Base-by-base conservation (phyloP, 108 stramenopile species). In the Epithemia pelagica region DNA sequence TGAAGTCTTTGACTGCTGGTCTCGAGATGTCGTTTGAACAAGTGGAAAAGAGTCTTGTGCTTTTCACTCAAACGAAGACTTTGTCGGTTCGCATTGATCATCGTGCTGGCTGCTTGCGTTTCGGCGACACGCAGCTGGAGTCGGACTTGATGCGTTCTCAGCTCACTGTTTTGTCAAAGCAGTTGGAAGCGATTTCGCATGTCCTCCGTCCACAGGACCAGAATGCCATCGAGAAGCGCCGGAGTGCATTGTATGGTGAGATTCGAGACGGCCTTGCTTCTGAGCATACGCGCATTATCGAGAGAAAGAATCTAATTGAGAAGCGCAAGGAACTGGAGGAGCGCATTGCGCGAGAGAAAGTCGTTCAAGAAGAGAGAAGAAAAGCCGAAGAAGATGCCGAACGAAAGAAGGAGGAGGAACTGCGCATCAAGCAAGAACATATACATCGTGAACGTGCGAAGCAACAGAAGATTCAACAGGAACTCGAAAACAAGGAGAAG, bases 261-360 rank as follows among this genome's bases (percentile, higher is more conserved):
- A 77, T 92, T 56, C 78, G 89, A 29, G 83, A 80, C 28, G 68
- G 64, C 32, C 68, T 95, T 22, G 83, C 77, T 33, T 72, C 77
- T 24, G 96, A 98, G 61, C 87, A 96, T 74, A 75, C 72, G 30
- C 67, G 63, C 51, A 74, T 79, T 26, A 78, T 92, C 30, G 91
- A 90, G 67, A 84, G 96, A 28, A 94, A 96, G 79, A 72, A 78
- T 20, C 73, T 89, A 64, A 92, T 97, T 64, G 95, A 98, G 65
- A 83, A 86, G 54, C 86, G 95, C 54, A 95, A 96, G 81, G 95
- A 97, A 79, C 92, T 95, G 61, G 77, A 90, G 7, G 92, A 94
- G 70, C 80, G 91, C 8, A 59, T 84, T 10, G 83, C 78, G 25
- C 85, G 86, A 71, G 94, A 96, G 59, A 80, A 88, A 64, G 55